Base-by-base conservation (phyloP, 2,329 filamentous ascomycete species). In the Ophiostoma pallidulum region DNA sequence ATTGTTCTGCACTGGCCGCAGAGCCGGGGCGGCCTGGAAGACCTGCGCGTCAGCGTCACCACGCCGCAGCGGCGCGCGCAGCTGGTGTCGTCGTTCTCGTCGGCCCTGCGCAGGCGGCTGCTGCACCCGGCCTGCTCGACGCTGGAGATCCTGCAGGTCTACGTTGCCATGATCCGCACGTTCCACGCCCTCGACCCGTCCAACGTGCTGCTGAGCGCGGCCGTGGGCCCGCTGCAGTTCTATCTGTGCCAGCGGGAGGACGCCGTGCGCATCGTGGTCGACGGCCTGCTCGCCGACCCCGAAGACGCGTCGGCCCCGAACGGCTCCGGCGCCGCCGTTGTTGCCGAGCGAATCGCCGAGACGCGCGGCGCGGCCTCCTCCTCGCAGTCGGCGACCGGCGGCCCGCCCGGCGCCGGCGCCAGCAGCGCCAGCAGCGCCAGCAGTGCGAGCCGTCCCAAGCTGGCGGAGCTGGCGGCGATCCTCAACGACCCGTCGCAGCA, bases 41-140 rank as follows among this genome's bases (percentile, higher is more conserved):
- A 92, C 59, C 75, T 91, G 53, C 75, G 82, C 51, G 75, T 81
- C 46, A 80, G 82, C 39, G 76, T 87, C 26, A 84, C 78, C 10
- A 81, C 82, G 2, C 74, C 83, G 3, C 75, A 80, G 48, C 75
- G 80, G 29, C 82, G 87, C 44, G 68, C 84, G 18, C 74, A 85
- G 54, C 70, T 92, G 9, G 88, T 84, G 2, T 75, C 79, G 36
- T 74, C 72, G 32, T 91, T 91, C 61, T 78, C 81, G 1, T 68
- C 73, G 8, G 75, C 82, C 10, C 64, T 91, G 16, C 77, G 80
- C 49, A 73, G 69, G 45, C 76, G 83, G 13, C 66, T 94, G 8
- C 68, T 92, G 10, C 84, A 91, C 58, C 81, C 86, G 1, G 86
- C 84, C 3, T 75, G 82, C 35, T 88, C 84, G 16, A 90, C 86